Conservation (phyloP, 305 asterid species). For the Solanum chacoense region DNA sequence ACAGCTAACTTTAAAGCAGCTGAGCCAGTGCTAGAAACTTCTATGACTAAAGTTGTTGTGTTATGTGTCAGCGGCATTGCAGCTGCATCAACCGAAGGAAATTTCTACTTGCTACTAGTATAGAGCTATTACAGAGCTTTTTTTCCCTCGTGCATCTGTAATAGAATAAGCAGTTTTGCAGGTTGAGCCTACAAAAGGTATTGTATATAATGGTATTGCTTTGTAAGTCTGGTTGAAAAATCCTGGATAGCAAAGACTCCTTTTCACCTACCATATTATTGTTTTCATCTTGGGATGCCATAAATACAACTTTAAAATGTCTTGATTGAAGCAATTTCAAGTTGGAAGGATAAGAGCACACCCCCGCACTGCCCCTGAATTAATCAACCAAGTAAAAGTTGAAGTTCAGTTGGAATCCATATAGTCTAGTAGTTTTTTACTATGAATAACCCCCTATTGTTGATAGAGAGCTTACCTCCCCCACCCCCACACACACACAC, state of each 20-base stretch:
- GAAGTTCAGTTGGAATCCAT: too few species aligned
- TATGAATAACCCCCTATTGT: too few species aligned
- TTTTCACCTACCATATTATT: not conserved
- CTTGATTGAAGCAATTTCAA: not conserved
- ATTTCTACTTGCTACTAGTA: slow-evolving; percentile 5
- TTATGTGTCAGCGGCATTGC: not conserved
- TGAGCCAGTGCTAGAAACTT: not conserved
- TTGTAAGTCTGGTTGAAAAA: not conserved
- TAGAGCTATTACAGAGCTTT: slow-evolving; percentile 13
- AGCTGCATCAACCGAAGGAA: not conserved
- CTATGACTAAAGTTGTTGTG: not conserved
- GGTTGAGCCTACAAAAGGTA: not conserved
- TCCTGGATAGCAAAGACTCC: slow-evolving; percentile 12
- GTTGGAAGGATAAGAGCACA: not conserved
- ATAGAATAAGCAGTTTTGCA: slow-evolving; percentile 22
- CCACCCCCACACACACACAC: not conserved
- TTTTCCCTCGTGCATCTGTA: slow-evolving; percentile 8
- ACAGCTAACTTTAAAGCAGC: slow-evolving; percentile 12
- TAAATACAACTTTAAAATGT: not conserved
- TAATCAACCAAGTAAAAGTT: too few species aligned
- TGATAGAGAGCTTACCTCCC: too few species aligned
- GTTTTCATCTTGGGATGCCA: not conserved
- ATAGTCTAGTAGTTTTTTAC: too few species aligned
- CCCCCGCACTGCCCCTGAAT: too few species aligned
- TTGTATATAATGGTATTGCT: not conserved